Evolutionary conservation across 257 asterid species (phyloP).

Genomic region (Thymus mandschuricus): DNA sequence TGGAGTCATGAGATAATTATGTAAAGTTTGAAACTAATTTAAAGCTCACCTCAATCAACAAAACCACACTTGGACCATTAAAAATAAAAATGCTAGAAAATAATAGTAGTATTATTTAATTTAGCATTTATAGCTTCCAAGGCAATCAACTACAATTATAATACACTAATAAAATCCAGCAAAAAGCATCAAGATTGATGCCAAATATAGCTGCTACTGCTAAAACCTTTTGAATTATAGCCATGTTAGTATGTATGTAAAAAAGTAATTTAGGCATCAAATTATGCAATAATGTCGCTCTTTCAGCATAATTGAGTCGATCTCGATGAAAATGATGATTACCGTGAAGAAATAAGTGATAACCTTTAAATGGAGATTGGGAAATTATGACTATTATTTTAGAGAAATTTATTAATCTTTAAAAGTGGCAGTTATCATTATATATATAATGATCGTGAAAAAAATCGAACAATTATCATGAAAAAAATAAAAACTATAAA

Average conservation of each 20-base stretch:
- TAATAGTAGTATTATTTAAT: background rate
- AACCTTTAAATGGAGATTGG: too few species aligned
- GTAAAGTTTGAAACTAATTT: background rate
- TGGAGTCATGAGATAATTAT: constrained; percentile 10
- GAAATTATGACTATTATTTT: too few species aligned
- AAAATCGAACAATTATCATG: too few species aligned
- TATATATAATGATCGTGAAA: too few species aligned
- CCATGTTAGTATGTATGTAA: background rate
- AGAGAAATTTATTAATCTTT: too few species aligned
- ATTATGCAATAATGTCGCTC: too few species aligned
- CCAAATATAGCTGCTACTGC: background rate
- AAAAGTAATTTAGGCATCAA: too few species aligned
- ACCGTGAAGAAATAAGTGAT: too few species aligned
- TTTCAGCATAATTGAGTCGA: too few species aligned
- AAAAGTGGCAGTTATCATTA: too few species aligned
- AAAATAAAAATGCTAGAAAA: background rate
- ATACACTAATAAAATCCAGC: background rate
- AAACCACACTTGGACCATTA: constrained; percentile 3
- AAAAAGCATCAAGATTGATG: background rate
- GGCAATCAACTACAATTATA: background rate
- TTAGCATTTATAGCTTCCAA: background rate
- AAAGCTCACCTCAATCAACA: background rate
- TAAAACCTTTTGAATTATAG: constrained; percentile 7
- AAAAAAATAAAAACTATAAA: too few species aligned
- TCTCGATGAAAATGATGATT: too few species aligned